Evolutionary conservation across 495 filamentous ascomycete species (phyloP).

Genomic region (Aspergillus avenaceus): DNA sequence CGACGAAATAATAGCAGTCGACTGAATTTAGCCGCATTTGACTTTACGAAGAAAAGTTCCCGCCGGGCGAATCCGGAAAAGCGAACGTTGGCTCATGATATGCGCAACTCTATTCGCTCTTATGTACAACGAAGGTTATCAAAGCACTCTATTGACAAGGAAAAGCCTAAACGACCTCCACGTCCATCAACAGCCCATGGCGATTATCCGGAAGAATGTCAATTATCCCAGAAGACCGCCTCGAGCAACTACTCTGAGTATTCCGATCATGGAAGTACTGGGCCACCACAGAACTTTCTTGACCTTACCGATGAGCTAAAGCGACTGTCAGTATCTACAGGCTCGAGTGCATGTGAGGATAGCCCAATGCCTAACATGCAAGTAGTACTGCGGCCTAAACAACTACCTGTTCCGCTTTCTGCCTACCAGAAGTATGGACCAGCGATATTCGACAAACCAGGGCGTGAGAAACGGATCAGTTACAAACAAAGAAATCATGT

Average conservation of each 20-base stretch:
- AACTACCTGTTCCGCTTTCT: constrained; percentile 30
- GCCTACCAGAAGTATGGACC: constrained; percentile 37
- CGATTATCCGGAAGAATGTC: constrained; percentile 6
- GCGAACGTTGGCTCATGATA: constrained; percentile 22
- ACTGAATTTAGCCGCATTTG: constrained; percentile 23
- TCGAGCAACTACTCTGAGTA: constrained; percentile 8
- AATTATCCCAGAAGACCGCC: constrained; percentile 1
- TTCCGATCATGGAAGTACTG: constrained; percentile 10
- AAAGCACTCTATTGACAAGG: constrained; percentile 19
- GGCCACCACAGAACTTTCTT: constrained; percentile 11
- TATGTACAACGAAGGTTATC: constrained; percentile 32
- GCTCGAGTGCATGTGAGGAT: constrained; percentile 7
- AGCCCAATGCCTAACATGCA: neutral
- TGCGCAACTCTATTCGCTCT: constrained; percentile 37
- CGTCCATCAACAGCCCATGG: constrained; percentile 19
- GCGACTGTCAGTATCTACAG: constrained; percentile 21
- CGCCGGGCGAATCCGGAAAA: constrained; percentile 24
- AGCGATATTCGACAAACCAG: constrained; percentile 33
- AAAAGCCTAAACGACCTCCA: constrained; percentile 15
- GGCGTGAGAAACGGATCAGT: constrained; percentile 27
- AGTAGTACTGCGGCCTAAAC: constrained; percentile 16
- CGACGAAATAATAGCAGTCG: constrained; percentile 24
- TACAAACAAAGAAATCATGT: constrained; percentile 17
- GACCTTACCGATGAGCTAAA: constrained; percentile 19
- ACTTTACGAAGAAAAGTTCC: constrained; percentile 15